These are phyloP conservation scores for Monosporascus sp. DNA, from an alignment of 2,329 filamentous ascomycete genomes.

Conservation along the genomic window DNA sequence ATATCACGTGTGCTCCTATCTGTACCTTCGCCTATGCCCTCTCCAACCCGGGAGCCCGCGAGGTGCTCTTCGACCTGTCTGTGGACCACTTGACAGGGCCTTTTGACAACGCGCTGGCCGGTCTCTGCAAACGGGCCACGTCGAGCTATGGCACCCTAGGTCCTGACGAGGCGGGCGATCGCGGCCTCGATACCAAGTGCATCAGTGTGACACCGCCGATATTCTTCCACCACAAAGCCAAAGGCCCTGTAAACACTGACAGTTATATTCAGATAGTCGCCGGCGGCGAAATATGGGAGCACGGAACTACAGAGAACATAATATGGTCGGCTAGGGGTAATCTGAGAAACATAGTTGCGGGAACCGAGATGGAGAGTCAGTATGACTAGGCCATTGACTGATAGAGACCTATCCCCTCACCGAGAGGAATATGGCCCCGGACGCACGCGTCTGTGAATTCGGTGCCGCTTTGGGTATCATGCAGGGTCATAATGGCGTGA, in stretches of 20 bases:
- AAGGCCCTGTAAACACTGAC: slow-evolving; percentile 19
- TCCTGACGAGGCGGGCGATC: slow-evolving; percentile 9
- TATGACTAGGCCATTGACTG: slow-evolving; percentile 6
- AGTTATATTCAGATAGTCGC: slow-evolving; percentile 24
- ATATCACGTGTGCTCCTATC: slow-evolving; percentile 20
- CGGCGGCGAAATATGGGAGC: slow-evolving; percentile 18
- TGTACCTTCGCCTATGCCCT: slow-evolving; percentile 28
- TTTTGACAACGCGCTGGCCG: slow-evolving; percentile 28
- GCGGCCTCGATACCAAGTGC: slow-evolving; percentile 26
- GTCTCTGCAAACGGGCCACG: slow-evolving; percentile 23
- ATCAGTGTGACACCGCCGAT: slow-evolving; percentile 27
- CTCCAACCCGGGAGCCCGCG: slow-evolving; percentile 18
- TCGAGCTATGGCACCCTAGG: slow-evolving; percentile 13
- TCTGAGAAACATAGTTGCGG: slow-evolving; percentile 25
- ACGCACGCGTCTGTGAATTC: no score
- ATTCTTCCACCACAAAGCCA: slow-evolving; percentile 27
- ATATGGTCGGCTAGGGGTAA: slow-evolving; percentile 30
- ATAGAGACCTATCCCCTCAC: background rate
- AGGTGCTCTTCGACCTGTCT: slow-evolving; percentile 23
- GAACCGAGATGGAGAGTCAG: slow-evolving; percentile 21
- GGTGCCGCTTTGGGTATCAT: background rate
- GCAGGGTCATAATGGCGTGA: background rate
- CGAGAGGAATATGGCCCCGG: no score
- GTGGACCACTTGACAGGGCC: slow-evolving; percentile 23
- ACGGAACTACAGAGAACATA: slow-evolving; percentile 28